These are phyloP conservation scores for Pseudocercospora macadamiae DNA, from an alignment of 2,329 filamentous ascomycete genomes.

Conservation along the genomic window DNA sequence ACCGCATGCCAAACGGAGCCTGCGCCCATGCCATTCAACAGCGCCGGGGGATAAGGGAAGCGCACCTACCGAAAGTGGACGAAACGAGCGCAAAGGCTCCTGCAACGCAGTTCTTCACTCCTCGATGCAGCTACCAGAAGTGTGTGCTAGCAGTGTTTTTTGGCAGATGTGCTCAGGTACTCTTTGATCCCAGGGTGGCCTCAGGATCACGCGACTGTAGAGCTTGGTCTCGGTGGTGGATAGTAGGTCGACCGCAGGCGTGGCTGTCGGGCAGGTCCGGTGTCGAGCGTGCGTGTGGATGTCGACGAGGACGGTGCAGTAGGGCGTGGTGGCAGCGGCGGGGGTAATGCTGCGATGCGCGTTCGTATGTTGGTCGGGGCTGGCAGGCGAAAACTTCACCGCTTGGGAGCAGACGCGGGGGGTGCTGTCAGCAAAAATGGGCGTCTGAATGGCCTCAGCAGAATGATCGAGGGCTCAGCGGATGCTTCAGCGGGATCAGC, in stretches of 20 bases:
- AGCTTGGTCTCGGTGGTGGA: conserved; percentile 2
- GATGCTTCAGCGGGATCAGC: conserved; percentile 5
- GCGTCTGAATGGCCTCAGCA: not conserved
- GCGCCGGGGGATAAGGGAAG: conserved; percentile 9
- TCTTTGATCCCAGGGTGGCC: conserved; percentile 16
- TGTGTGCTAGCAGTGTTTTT: conserved; percentile 7
- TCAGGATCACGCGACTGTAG: conserved; percentile 23
- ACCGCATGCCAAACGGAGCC: not conserved
- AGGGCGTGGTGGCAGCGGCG: not conserved
- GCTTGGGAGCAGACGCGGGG: conserved; percentile 12
- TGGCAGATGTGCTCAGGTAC: conserved; percentile 16
- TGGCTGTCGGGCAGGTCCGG: not conserved
- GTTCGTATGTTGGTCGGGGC: not conserved
- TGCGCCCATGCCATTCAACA: not conserved
- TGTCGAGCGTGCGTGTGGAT: not conserved
- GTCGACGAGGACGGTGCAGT: not conserved
- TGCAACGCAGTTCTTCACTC: conserved; percentile 20
- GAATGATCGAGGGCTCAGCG: conserved; percentile 5
- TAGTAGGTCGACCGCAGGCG: conserved; percentile 5
- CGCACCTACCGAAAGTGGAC: conserved; percentile 34
- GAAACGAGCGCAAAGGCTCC: conserved; percentile 38
- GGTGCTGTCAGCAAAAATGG: conserved; percentile 14
- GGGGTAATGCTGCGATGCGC: conserved; percentile 1
- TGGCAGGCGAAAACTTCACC: conserved; percentile 6
- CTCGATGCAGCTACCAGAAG: conserved; percentile 12